phyloP scores from a whole-genome alignment of 2,329 filamentous ascomycete genomes.

The Aspergillus vadensis region DNA sequence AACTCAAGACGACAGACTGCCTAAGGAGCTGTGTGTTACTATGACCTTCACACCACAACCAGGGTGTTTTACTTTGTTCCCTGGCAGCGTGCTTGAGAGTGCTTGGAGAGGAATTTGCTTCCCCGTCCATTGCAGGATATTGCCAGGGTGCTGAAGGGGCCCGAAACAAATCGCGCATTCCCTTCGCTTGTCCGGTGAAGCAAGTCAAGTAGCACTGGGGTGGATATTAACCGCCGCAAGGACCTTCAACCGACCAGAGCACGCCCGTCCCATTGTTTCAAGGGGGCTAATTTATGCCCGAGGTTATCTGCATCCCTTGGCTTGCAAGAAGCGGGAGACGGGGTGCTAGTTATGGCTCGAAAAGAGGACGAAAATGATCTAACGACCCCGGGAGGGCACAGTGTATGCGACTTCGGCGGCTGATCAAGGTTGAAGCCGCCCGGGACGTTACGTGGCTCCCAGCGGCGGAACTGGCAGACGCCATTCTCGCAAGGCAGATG shows the following conservation, averaged over 20 bases:
- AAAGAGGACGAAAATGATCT: not conserved
- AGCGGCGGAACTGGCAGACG: not conserved
- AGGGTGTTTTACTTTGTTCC: not conserved
- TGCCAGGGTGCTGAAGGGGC: not conserved
- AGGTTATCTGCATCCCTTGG: not conserved
- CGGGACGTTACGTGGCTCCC: not conserved
- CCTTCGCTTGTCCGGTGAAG: not conserved
- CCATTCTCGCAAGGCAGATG: not conserved
- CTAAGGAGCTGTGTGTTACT: not conserved
- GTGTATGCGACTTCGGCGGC: not conserved
- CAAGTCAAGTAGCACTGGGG: slow-evolving; percentile 6
- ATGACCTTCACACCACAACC: not conserved
- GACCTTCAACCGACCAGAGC: slow-evolving; percentile 3
- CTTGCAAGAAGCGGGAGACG: not conserved
- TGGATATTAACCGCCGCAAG: slow-evolving; percentile 1
- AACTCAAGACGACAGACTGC: not conserved
- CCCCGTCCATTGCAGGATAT: not conserved
- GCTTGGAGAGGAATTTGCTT: not conserved
- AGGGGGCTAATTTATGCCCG: not conserved
- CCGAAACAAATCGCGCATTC: slow-evolving; percentile 2
- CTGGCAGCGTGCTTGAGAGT: not conserved
- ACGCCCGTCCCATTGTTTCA: slow-evolving; percentile 3
- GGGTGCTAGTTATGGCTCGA: not conserved
- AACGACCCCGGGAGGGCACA: not conserved
- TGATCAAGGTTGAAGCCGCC: not conserved